Evolutionary conservation across 2,329 filamentous ascomycete genomes (phyloP), one percentile per base, ranked within the genome.

Genomic region (Helminthosporium solani): DNA sequence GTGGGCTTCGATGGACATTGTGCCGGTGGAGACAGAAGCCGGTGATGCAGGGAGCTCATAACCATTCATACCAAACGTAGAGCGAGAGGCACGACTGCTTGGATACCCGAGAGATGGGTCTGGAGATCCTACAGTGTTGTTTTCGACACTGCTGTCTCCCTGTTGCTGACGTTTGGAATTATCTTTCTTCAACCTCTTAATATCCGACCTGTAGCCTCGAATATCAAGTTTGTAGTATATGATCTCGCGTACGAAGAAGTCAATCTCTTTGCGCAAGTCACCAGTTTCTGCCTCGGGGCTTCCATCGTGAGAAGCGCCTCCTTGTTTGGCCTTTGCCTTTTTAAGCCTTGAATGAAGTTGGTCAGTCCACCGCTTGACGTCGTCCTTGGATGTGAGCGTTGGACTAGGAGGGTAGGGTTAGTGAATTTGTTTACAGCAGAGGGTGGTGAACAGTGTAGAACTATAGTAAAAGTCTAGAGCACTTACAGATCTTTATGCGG

Each of bases 221-320:
- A 76, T 67, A 42, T 78, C 75, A 23, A 77, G 67, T 54, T 76
- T 77, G 62, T 75, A 76, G 40, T 74, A 66, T 19, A 76, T 70
- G 43, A 76, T 76, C 38, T 78, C 75, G n/a, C 70, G 58, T 27
- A 76, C 63, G 42, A 75, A 73, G 49, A 72, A 70, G 21, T 70
- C 66, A 11, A 74, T 67, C 43, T 73, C 70, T 40, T 63, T 61
- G 37, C 67, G 68, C 40, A 77, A 52, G 25, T 60, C 58, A 30
- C 58, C 49, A 2, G 67, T 42, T 7, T 47, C 53, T 2, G 52
- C 53, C 16, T 66, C 52, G 2, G 39, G 40, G 7, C 55, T 46
- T 6, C 46, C 42, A 8, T 19, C 20, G 21, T 9, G n/a, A 47
- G 20, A 14, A 38, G 28, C 14, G 46, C 39, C 3, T 18, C 34